Conservation (phyloP, 1,139 yeast genomes). For the Hyphopichia fennica region DNA sequence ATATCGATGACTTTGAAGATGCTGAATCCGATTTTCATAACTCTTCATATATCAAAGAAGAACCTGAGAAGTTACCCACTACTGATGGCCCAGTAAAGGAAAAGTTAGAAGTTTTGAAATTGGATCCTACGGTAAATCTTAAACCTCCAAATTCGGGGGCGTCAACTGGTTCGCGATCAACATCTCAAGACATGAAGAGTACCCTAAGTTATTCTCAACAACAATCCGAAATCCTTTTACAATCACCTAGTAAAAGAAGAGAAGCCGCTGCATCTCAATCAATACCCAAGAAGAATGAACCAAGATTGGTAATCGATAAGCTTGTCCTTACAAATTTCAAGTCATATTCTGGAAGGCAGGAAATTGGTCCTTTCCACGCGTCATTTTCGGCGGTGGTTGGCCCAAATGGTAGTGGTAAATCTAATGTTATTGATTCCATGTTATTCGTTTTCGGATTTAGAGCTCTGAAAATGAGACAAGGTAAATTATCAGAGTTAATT, state of each 20-base stretch:
- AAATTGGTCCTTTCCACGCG: constrained; percentile 90
- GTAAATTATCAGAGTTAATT: constrained; percentile 84
- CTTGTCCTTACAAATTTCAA: constrained; percentile 83
- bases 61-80: neutral
- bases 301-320: constrained; percentile 72
- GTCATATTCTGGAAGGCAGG: constrained; percentile 93
- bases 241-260: constrained; percentile 30
- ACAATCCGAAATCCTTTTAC: constrained; percentile 24
- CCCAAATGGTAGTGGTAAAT: constrained; percentile 97
- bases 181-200: constrained; percentile 2
- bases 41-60: neutral
- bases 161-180: constrained; percentile 4
- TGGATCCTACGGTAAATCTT: neutral
- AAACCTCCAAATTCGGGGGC: neutral
- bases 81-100: neutral
- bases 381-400: constrained; percentile 99
- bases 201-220: constrained; percentile 30
- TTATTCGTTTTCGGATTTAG: constrained; percentile 96
- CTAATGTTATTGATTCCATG: constrained; percentile 95
- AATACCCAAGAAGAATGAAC: constrained; percentile 24
- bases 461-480: constrained; percentile 96
- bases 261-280: constrained; percentile 14
- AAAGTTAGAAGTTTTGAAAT: neutral
- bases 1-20: neutral
- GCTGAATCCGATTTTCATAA: constrained; percentile 1